Evolutionary conservation across 2,329 filamentous ascomycete species (phyloP).

Genomic region (Xylaria sp.): DNA sequence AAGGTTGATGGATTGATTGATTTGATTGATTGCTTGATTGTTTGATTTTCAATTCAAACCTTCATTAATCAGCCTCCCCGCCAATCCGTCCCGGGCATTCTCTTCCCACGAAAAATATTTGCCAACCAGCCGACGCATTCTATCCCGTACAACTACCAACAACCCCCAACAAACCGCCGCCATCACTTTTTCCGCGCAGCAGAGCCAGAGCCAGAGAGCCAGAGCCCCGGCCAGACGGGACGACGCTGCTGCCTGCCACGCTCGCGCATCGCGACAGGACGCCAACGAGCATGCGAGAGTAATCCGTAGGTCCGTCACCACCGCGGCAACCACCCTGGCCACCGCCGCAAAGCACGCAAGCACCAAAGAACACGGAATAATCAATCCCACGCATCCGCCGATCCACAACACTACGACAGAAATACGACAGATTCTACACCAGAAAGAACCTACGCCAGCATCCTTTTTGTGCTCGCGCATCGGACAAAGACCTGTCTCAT

Average conservation of each 20-base stretch:
- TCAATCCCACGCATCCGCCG: not conserved
- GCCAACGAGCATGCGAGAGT: not conserved
- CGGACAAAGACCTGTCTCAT: not conserved
- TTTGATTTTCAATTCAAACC: conserved; percentile 6
- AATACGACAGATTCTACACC: no score
- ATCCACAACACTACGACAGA: not conserved
- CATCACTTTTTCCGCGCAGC: not conserved
- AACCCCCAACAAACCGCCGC: no score
- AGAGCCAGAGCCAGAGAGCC: not conserved
- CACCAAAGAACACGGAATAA: not conserved
- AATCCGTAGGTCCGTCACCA: not conserved
- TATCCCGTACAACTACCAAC: no score
- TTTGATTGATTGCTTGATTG: conserved; percentile 16
- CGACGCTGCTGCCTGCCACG: not conserved
- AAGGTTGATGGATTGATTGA: no score
- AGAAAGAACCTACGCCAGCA: not conserved
- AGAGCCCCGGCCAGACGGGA: not conserved
- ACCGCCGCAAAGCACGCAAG: not conserved
- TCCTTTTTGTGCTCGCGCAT: not conserved
- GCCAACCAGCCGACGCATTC: not conserved
- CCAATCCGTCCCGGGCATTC: conserved; percentile 2
- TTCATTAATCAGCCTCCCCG: conserved; percentile 8
- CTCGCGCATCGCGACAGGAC: not conserved
- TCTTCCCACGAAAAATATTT: not conserved
- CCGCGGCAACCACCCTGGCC: not conserved